Conservation (phyloP, 495 filamentous ascomycete species). For the Penicillium dipodomyicola region DNA sequence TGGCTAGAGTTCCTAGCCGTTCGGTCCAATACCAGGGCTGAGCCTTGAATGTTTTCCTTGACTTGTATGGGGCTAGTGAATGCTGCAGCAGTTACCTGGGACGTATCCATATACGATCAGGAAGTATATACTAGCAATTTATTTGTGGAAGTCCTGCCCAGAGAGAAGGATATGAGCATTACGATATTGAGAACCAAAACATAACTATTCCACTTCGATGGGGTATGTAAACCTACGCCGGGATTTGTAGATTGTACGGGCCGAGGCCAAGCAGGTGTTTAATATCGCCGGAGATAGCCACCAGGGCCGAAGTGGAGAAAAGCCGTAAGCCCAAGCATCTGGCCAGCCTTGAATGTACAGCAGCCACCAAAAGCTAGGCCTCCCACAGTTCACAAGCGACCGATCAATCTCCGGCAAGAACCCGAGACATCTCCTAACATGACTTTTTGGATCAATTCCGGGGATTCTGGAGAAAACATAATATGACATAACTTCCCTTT, state of each 20-base stretch:
- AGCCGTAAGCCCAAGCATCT: background rate
- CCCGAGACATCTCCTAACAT: conserved; percentile 4
- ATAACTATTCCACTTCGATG: background rate
- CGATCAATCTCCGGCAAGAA: conserved; percentile 4
- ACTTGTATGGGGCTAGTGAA: conserved; percentile 10
- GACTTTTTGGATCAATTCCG: background rate
- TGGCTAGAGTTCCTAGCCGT: conserved; percentile 12
- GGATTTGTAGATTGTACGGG: background rate
- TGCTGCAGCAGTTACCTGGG: conserved; percentile 19
- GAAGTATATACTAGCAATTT: background rate
- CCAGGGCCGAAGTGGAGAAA: background rate
- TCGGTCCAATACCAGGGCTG: conserved; percentile 16
- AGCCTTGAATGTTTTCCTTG: background rate
- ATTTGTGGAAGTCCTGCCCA: background rate
- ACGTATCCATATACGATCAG: background rate
- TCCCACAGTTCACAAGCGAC: background rate
- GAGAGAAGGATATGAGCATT: background rate
- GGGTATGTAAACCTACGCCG: background rate
- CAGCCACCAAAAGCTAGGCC: background rate
- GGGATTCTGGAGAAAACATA: background rate
- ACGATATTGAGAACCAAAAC: background rate
- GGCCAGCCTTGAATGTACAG: background rate
- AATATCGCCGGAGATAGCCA: background rate
- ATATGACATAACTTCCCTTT: background rate
- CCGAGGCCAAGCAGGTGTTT: background rate